phyloP scores from a whole-genome alignment of 306 rosid genomes.

The Begonia peltatifolia region DNA sequence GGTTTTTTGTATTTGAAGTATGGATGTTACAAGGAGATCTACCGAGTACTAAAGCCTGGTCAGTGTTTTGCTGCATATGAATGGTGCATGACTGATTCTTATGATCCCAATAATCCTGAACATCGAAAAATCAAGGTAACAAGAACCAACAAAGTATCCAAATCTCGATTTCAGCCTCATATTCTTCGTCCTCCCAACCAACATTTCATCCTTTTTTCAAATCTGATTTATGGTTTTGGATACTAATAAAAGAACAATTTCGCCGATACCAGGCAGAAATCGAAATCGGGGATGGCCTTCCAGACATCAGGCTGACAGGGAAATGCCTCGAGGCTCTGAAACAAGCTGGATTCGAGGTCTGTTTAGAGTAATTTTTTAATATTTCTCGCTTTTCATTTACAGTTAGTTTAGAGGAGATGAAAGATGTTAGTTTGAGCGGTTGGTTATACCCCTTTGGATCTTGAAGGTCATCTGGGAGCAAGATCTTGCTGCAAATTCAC shows the following conservation, averaged over 20 bases:
- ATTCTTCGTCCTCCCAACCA: no score
- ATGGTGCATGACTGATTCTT: slow-evolving; percentile 92
- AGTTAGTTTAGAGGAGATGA: not conserved
- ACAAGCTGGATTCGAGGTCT: slow-evolving; percentile 95
- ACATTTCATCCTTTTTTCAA: no score
- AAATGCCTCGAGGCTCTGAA: slow-evolving; percentile 83
- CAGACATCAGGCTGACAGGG: slow-evolving; percentile 73
- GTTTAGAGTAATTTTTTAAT: slow-evolving; percentile 6
- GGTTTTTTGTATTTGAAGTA: slow-evolving; percentile 23
- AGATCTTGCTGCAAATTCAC: slow-evolving; percentile 61
- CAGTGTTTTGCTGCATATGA: slow-evolving; percentile 90
- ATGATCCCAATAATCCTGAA: slow-evolving; percentile 56
- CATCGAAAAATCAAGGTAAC: slow-evolving; percentile 79
- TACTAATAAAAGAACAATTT: not conserved
- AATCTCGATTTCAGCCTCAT: not conserved
- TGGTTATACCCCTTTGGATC: not conserved
- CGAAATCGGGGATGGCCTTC: slow-evolving; percentile 96
- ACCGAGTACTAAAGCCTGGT: slow-evolving; percentile 85
- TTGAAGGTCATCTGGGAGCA: slow-evolving; percentile 69
- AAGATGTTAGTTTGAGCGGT: not conserved
- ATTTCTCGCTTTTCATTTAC: not conserved
- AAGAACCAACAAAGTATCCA: not conserved
- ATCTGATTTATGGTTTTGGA: not conserved
- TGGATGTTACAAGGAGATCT: slow-evolving; percentile 91
- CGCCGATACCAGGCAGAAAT: slow-evolving; percentile 50